phyloP scores from a whole-genome alignment of 129 eudicot species.

The Tagetes erecta region DNA sequence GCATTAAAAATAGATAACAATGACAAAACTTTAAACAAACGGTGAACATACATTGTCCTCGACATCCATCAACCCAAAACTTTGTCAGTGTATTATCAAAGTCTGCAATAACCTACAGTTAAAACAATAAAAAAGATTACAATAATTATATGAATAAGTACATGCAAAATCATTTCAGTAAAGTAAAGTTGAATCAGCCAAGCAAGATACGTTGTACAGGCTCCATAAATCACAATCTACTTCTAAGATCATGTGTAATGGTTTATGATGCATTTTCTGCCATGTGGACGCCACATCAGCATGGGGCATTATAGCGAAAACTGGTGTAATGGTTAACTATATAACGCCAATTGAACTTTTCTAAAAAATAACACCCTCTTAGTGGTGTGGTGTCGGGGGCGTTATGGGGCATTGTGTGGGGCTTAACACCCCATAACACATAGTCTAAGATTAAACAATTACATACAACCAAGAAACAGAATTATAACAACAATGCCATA shows the following conservation, averaged over 20 bases:
- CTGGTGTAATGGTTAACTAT: too few species aligned
- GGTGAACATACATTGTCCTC: slow-evolving; percentile 73
- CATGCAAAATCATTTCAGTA: neutral
- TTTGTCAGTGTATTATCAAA: slow-evolving; percentile 85
- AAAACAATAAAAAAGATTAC: neutral
- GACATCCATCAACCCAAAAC: slow-evolving; percentile 67
- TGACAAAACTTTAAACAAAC: neutral
- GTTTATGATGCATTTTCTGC: too few species aligned
- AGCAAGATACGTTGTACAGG: neutral
- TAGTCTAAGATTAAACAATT: neutral
- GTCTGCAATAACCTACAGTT: slow-evolving; percentile 82
- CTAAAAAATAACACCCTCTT: too few species aligned
- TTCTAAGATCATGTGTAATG: neutral
- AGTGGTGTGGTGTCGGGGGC: too few species aligned
- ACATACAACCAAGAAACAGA: neutral
- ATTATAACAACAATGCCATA: neutral
- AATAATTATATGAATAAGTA: neutral
- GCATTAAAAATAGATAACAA: neutral
- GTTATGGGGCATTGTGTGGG: too few species aligned
- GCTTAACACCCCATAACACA: too few species aligned
- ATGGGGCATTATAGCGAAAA: too few species aligned
- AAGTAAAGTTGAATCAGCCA: too few species aligned
- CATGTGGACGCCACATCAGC: too few species aligned
- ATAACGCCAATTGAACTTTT: too few species aligned
- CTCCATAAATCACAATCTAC: neutral